Evolutionary conservation across 2,329 filamentous ascomycete species (phyloP).

Genomic region (Penicillium sp.): DNA sequence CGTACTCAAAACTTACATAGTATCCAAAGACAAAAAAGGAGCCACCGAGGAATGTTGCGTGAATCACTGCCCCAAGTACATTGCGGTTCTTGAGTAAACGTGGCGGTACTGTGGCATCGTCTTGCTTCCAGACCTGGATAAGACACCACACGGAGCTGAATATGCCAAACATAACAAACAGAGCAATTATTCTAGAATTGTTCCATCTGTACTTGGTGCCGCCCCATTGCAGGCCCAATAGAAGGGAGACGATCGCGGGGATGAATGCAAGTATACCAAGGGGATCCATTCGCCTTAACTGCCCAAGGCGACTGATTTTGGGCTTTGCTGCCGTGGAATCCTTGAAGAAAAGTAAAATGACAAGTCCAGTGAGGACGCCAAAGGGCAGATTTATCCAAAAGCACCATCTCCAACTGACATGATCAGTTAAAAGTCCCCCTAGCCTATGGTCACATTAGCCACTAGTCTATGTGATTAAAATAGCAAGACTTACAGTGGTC

Average conservation of each 20-base stretch:
- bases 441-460: conserved; percentile 25
- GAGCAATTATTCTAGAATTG: conserved; percentile 45
- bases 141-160: conserved; percentile 43
- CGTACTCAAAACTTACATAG: conserved; percentile 32
- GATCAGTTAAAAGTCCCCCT: conserved; percentile 45
- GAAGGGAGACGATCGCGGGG: conserved; percentile 45
- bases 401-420: conserved; percentile 45
- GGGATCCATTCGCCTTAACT: conserved; percentile 38
- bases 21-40: conserved; percentile 48
- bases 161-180: conserved; percentile 51
- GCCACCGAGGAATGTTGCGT: conserved; percentile 44
- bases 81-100: conserved; percentile 45
- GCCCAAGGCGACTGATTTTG: conserved; percentile 18
- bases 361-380: conserved; percentile 29
- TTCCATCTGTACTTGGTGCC: conserved; percentile 47
- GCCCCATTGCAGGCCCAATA: conserved; percentile 51
- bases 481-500: conserved; percentile 32
- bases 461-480: no score
- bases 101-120: conserved; percentile 47
- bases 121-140: conserved; percentile 41
- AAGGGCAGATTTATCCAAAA: conserved; percentile 43
- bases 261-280: conserved; percentile 47
- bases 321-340: conserved; percentile 22
- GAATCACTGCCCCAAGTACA: conserved; percentile 42
- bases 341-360: conserved; percentile 36